Base-by-base conservation (phyloP, 2,329 filamentous ascomycete species). In the Apiospora pterosperma region DNA sequence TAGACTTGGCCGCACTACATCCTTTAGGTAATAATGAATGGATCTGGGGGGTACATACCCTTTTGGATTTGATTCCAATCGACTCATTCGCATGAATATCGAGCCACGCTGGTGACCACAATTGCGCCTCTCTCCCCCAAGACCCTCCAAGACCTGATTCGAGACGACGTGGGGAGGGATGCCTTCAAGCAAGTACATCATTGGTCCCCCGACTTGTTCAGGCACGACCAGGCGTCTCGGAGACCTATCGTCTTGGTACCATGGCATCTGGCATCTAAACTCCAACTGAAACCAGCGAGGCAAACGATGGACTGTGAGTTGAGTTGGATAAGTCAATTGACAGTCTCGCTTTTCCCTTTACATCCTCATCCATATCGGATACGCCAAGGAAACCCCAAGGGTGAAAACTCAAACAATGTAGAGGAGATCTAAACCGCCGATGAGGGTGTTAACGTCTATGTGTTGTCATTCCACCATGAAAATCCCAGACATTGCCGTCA, bases 391-490 rank as follows among this genome's bases (percentile, higher is more conserved):
- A 59, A 59, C 23, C 64, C 55, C 23, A 42, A 23, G 59, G 39
- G 62, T 23, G 42, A 62, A 62, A 64, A 66, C 52, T 60, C 64
- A 42, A 63, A 44, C 67, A 70, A 71, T 21, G 48, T 55, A 71
- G 69, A 65, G 65, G 68, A 68, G 64, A 70, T 75, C 72, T 74
- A 64, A 72, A 64, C 69, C 69, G 67, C 72, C 69, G 69, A 70
- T 66, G 71, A 71, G 66, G 69, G 68, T 70, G 68, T 70, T 68
- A 71, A 71, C 72, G 67, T 72, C 73, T 75, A 75, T 73, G 69
- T 65, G 58, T 60, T 36, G 21, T 59, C 28, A 52, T 60, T 48
- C 62, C 55, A 55, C 66, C 39, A 48, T 48, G 60, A 71, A 68
- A 70, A 68, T 61, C 62, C 61, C 66, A 67, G 48, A 59, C 64